Evolutionary conservation across 140 eudicot species (phyloP).

Genomic region (Bidens hawaiensis): DNA sequence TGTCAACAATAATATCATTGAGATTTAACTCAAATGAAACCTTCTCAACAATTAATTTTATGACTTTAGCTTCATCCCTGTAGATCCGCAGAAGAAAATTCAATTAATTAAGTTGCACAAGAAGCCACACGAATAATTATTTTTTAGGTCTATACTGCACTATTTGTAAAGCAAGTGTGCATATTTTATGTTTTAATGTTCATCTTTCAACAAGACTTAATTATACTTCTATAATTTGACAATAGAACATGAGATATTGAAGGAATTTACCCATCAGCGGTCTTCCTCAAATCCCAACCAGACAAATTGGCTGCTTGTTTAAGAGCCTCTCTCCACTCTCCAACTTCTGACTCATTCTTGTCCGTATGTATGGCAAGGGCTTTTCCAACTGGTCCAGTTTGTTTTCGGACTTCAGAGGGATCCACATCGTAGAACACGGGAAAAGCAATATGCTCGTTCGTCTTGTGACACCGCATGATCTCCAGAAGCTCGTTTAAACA

Average conservation of each 20-base stretch:
- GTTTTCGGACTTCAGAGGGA: too few species aligned
- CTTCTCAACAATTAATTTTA: not conserved
- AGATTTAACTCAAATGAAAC: not conserved
- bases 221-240: too few species aligned
- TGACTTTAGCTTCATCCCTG: constrained; percentile 14
- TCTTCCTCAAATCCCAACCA: not conserved
- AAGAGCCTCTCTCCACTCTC: not conserved
- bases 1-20: not conserved
- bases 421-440: not conserved
- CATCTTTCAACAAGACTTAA: not conserved
- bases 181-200: too few species aligned
- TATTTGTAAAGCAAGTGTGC: not conserved
- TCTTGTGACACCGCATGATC: not conserved
- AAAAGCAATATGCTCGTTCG: not conserved
- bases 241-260: not conserved
- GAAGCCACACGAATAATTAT: not conserved
- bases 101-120: not conserved
- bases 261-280: not conserved
- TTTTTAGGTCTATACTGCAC: not conserved
- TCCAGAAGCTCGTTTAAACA: not conserved
- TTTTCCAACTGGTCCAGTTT: too few species aligned
- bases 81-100: not conserved
- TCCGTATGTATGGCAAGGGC: too few species aligned
- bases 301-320: not conserved
- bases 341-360: not conserved